Base-by-base conservation (phyloP, 2,329 filamentous ascomycete genomes). In the Teratosphaeria nubilosa region DNA sequence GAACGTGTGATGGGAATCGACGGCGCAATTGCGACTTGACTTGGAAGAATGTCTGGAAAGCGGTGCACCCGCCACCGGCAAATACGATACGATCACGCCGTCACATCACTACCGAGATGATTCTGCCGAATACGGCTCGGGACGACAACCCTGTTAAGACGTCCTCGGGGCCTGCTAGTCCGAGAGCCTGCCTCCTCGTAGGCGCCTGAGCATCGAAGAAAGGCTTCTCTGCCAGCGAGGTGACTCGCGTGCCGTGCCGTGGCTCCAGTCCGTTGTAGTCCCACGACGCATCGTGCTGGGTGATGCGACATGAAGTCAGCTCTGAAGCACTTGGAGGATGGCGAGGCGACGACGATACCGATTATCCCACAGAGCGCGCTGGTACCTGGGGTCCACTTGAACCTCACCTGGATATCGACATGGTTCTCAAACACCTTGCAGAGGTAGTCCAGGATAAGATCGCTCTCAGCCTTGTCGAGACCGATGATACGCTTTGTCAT, bases 291-390 rank as follows among this genome's bases (percentile, higher is more conserved):
- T 87, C 88, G 64, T 90, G 86, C 34, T 41, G 34, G 16, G 34
- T 41, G 34, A 41, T n/a, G 13, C 34, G 13, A 41, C 34, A n/a
- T 41, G 13, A 31, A 4, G 27, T 56, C 48, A 20, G 34, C 34
- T 16, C 16, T 41, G 2, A 16, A 14, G 14, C 0, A 16, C 3
- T 41, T 1, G 4, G 16, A 41, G 34, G 16, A 41, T 16, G 10
- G 34, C 34, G 16, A 14, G 5, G 16, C 10, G 13, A 14, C 34
- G 27, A 30, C 27, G 7, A 14, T 41, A 62, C 57, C 83, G 77
- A 64, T 89, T 89, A 66, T 89, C 86, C 86, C 86, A n/a, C n/a
- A 89, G 3, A 89, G 72, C 0, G 84, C 86, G 55, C 81, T 85
- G 0, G 85, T 86, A 27, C 78, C 72, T 0, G 84, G 82, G 0